Conservation (phyloP, 2,329 filamentous ascomycete species). For the Arthrobotrys musiformis region DNA sequence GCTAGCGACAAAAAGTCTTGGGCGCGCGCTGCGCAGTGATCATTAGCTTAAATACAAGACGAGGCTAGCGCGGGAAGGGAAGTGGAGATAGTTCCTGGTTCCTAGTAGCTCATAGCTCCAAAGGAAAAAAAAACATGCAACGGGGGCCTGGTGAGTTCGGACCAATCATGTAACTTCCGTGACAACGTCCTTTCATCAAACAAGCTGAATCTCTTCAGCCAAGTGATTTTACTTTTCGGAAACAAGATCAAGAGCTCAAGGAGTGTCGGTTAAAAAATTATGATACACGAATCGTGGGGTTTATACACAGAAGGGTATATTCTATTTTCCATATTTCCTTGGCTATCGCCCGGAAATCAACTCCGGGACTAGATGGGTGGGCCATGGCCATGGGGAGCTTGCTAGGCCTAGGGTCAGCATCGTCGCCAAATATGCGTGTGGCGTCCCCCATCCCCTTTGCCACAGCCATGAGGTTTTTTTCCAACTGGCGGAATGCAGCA, state of each 20-base stretch:
- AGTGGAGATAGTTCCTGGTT: constrained; percentile 11
- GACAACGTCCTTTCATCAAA: constrained; percentile 38
- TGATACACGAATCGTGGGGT: constrained; percentile 10
- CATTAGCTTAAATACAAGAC: constrained; percentile 23
- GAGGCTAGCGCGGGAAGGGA: constrained; percentile 18
- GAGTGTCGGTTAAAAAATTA: constrained; percentile 5
- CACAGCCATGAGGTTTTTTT: constrained; percentile 34
- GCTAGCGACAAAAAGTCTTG: constrained; percentile 41
- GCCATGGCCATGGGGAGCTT: background rate
- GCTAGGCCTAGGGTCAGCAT: background rate
- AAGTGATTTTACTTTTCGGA: too few species aligned
- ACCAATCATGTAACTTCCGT: constrained; percentile 8
- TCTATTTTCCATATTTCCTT: background rate
- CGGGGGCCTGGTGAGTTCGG: constrained; percentile 10
- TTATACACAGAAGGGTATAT: background rate
- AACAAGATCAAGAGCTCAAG: background rate
- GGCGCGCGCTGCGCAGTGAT: too few species aligned
- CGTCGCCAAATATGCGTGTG: constrained; percentile 2
- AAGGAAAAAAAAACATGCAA: too few species aligned
- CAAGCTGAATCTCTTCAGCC: constrained; percentile 13
- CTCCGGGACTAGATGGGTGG: background rate
- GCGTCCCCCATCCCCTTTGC: constrained; percentile 29
- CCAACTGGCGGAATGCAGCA: background rate
- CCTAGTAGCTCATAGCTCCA: too few species aligned
- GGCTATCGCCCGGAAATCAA: background rate